Percentiles rank a stretch among this genome's conserved stretches.
phyloP scores from a whole-genome alignment of 75 land plant species.

The Selaginella moellendorffii region DNA sequence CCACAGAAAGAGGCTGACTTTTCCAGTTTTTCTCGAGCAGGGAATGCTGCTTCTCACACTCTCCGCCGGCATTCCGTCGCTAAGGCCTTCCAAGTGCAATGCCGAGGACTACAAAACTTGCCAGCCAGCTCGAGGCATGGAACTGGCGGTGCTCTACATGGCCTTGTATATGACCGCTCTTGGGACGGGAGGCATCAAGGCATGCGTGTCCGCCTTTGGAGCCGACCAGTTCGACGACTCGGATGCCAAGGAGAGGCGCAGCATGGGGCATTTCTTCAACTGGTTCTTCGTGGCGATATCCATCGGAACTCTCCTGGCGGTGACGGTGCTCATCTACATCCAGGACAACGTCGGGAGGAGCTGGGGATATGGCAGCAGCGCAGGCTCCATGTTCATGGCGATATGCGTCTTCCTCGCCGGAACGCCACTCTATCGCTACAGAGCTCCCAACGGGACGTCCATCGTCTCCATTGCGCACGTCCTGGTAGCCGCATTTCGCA shows the following conservation, averaged over 20 bases:
- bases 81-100: neutral
- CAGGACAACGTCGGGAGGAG: constrained; percentile 63
- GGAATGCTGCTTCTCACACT: neutral
- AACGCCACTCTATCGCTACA: constrained; percentile 4
- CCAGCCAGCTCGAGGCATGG: constrained; percentile 22
- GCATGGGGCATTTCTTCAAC: constrained; percentile 50
- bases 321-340: constrained; percentile 61
- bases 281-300: constrained; percentile 44
- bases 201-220: constrained; percentile 56
- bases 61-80: neutral
- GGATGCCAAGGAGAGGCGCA: constrained; percentile 31
- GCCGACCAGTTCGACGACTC: constrained; percentile 8
- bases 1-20: neutral
- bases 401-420: constrained; percentile 39
- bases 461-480: neutral
- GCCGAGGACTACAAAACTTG: neutral
- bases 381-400: constrained; percentile 31
- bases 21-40: too few relatives aligned
- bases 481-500: neutral
- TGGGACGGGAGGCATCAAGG: constrained; percentile 70
- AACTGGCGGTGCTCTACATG: constrained; percentile 35
- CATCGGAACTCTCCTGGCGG: constrained; percentile 45
- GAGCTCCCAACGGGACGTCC: neutral
- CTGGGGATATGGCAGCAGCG: constrained; percentile 57
- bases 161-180: constrained; percentile 66